Base-by-base conservation (phyloP, 2,329 filamentous ascomycete genomes). In the Trichoderma lentiforme region DNA sequence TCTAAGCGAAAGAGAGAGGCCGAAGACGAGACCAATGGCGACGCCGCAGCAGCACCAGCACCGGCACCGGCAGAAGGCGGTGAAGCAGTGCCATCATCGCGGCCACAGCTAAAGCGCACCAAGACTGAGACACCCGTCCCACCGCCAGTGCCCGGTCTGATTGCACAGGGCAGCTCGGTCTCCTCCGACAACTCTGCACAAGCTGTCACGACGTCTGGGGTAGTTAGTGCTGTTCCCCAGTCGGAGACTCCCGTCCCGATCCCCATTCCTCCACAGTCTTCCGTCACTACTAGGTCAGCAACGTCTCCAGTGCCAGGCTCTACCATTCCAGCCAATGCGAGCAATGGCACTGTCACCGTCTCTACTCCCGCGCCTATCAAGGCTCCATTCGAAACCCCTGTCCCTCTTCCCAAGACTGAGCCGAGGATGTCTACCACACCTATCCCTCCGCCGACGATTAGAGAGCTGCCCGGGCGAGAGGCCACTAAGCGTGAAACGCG, bases 121-220 rank as follows among this genome's bases (percentile, higher is more conserved):
- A 89, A 89, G 78, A 88, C 85, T 28, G 87, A 89, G 78, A 89
- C 87, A 15, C 87, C 87, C 12, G 83, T 89, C 34, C 86, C 85
- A 63, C 84, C 84, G 56, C 83, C 83, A 15, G 80, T 82, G 39
- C 79, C 76, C 32, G 75, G 74, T 26, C 74, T 80, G 56, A 51
- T 60, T 28, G 77, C 72, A 51, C 75, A 79, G 74, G 75, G 76
- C 76, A 76, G 80, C 51, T 74, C 77, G 24, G 76, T 74, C 57
- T 75, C 77, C 51, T 79, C 74, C 67, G 76, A 76, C 65, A 76
- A 65, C 43, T 53, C 74, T 51, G 71, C 66, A 53, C 72, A 66
- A 21, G 68, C 78, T 71, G 68, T 76, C 58, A 53, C 71, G 72
- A 74, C 73, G 34, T 73, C 74, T 70, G 74, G 73, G 64, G n/a